phyloP scores from a whole-genome alignment of 176 grass and related monocot genomes.

The Bromus sterilis region DNA sequence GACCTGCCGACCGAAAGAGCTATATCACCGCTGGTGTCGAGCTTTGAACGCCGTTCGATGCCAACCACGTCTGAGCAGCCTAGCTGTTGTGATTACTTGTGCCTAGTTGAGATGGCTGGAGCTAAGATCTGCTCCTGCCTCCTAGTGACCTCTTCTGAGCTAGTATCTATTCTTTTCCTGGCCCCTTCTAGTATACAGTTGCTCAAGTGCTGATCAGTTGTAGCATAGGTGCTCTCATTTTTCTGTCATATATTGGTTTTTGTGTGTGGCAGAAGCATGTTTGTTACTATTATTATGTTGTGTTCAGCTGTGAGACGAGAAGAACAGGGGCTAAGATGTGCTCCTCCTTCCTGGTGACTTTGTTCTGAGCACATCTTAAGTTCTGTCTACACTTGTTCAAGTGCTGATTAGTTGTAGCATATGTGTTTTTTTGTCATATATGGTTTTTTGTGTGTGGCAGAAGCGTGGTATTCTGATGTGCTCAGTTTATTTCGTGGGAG shows the following conservation, averaged over 20 bases:
- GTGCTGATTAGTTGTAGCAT: not conserved
- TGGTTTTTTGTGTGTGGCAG: not conserved
- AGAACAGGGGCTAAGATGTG: too few species aligned
- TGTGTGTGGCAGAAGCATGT: not conserved
- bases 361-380: too few species aligned
- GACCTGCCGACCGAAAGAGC: not conserved
- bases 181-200: not conserved
- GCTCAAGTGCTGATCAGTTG: not conserved
- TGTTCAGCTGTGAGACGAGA: too few species aligned
- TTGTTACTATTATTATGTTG: too few species aligned
- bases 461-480: not conserved
- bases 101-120: conserved; percentile 17
- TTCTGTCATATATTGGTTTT: not conserved
- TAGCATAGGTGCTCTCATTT: not conserved
- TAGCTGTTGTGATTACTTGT: conserved; percentile 13
- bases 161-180: not conserved
- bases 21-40: conserved; percentile 17
- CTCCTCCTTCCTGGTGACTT: too few species aligned
- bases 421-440: not conserved
- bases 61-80: not conserved
- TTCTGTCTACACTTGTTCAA: not conserved
- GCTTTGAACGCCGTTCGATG: not conserved
- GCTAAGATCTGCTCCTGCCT: not conserved
- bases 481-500: not conserved
- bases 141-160: not conserved